These are phyloP conservation scores for Fraxinus platypoda DNA, from an alignment of 305 asterid genomes.

Conservation along the genomic window DNA sequence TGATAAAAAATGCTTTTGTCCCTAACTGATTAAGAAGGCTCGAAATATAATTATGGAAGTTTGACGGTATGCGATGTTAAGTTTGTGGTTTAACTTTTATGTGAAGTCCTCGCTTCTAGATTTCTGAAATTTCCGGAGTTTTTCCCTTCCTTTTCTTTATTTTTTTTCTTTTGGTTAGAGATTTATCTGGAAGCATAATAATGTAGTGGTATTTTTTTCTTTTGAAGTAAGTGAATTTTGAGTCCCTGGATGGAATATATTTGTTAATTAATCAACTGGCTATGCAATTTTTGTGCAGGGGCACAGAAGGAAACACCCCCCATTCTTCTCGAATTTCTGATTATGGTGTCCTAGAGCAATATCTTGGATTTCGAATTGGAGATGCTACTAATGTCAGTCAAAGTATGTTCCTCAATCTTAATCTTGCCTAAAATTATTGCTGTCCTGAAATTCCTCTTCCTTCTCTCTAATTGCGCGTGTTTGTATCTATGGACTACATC, in stretches of 20 bases:
- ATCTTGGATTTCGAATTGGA: constrained; percentile 70
- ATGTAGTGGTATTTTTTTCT: neutral
- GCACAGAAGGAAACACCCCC: constrained; percentile 57
- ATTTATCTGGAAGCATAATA: neutral
- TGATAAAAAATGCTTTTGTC: neutral
- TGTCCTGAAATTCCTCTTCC: neutral
- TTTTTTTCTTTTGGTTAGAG: neutral
- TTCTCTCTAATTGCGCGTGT: neutral
- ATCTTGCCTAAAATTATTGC: neutral
- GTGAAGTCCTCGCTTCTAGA: neutral
- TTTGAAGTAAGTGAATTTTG: neutral
- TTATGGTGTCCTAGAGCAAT: constrained; percentile 80
- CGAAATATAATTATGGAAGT: neutral
- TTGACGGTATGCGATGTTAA: neutral
- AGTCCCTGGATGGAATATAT: neutral
- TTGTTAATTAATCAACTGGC: constrained; percentile 14
- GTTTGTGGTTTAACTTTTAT: neutral
- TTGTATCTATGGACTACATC: neutral
- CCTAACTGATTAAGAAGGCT: neutral
- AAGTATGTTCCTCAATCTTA: constrained; percentile 36
- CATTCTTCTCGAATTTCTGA: constrained; percentile 61
- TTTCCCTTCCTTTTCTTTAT: neutral
- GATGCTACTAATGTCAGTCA: constrained; percentile 49
- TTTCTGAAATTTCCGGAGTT: neutral
- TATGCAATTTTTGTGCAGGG: constrained; percentile 52